phyloP scores from a whole-genome alignment of 371 early-diverging fungal genomes.

The Synchytrium microbalum region DNA sequence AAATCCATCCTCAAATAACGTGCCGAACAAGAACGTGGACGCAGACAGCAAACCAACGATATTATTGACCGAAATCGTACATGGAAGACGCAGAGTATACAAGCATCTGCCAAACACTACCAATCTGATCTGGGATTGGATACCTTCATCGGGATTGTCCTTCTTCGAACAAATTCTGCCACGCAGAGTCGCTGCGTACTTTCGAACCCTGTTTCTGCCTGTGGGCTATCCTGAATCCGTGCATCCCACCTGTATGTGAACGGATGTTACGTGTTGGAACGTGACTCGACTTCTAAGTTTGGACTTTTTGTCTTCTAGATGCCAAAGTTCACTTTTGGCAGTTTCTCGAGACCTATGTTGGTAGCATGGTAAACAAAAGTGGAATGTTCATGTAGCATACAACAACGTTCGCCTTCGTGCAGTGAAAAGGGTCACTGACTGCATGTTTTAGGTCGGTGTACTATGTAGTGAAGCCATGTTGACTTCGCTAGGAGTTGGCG shows the following conservation, averaged over 20 bases:
- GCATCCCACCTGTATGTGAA: constrained; percentile 35
- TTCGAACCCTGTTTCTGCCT: constrained; percentile 12
- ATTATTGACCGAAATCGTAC: not conserved
- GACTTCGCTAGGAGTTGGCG: constrained; percentile 45
- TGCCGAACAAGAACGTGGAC: too few relatives aligned
- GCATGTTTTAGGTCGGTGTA: constrained; percentile 46
- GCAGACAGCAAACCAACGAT: too few relatives aligned
- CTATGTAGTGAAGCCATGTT: constrained; percentile 67
- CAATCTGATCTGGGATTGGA: not conserved
- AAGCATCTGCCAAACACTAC: not conserved
- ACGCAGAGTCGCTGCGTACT: not conserved
- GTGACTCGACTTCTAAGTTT: too few relatives aligned
- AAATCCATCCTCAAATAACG: too few relatives aligned
- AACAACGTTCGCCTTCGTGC: too few relatives aligned
- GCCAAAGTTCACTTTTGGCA: constrained; percentile 54
- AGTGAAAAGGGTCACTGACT: too few relatives aligned
- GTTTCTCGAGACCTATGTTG: constrained; percentile 56
- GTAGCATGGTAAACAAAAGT: constrained; percentile 42
- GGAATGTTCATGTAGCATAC: too few relatives aligned
- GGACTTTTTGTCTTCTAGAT: too few relatives aligned
- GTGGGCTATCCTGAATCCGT: constrained; percentile 23
- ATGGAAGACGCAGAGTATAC: not conserved
- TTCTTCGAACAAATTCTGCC: not conserved
- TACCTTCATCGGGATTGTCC: not conserved
- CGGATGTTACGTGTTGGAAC: too few relatives aligned